Evolutionary conservation across 2,329 filamentous ascomycete species (phyloP), one percentile per base, ranked within the genome.

Genomic region (Drechslerella coelobrocha): DNA sequence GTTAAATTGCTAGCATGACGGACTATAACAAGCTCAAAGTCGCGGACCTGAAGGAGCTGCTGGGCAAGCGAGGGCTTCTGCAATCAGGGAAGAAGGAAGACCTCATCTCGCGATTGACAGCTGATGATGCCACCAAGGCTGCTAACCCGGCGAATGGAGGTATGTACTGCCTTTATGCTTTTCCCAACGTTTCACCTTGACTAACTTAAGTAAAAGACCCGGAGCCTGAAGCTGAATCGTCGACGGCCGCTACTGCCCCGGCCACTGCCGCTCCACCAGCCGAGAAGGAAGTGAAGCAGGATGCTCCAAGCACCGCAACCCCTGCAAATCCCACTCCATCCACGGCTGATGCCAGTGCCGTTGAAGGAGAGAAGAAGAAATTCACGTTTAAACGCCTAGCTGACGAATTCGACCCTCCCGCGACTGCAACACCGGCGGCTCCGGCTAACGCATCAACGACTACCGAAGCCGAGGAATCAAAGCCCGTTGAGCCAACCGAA

Each of bases 51-150:
- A 90, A 91, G 82, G 88, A 90, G 81, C 84, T 92, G 47, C 86
- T 92, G 75, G 85, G 86, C 73, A 87, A 90, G 78, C 89, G 89
- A 78, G 83, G 85, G 72, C 85, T 94, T 39, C 82, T 87, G 5
- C 84, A 88, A 74, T 86, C 85, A 0, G 90, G 90, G 75, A 92
- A 92, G 83, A 94, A 94, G 79, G 88, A 89, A 61, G 90, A 93
- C 74, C 82, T 93, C 74, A 87, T 93, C 76, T 87, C 89, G 75
- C 88, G 90, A 74, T 84, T 93, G 51, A 53, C 48, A 26, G 55
- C 63, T 53, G 54, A 63, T 45, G 71, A 73, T 37, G 47, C 45
- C 8, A 21, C 57, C n/a, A 69, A 62, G 43, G 63, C 63, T 43
- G 52, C 43, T 29, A 57, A 47, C 14, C 27, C 51, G 29, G 27